A percentile compares a stretch with the other conserved stretches of the same genome.
phyloP scores from a whole-genome alignment of 129 eudicot genomes.

The Flaveria bidentis region DNA sequence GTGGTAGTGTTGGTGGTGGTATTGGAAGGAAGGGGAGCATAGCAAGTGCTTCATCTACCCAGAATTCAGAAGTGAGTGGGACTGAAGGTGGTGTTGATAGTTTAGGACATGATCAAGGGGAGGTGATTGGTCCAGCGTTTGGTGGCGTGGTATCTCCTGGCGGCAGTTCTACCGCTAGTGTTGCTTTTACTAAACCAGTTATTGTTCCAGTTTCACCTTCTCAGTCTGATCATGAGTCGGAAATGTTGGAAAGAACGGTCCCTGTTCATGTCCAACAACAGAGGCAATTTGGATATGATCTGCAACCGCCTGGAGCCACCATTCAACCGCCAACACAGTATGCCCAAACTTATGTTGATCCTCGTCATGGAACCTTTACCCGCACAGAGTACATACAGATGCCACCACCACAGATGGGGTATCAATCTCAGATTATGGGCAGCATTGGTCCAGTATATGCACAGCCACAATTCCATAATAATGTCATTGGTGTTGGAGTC shows the following conservation, averaged over 20 bases:
- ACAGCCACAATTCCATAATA: constrained; percentile 57
- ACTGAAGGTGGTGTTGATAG: constrained; percentile 56
- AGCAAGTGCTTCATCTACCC: constrained; percentile 67
- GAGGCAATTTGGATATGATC: constrained; percentile 43
- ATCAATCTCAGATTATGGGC: constrained; percentile 53
- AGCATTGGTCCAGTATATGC: constrained; percentile 49
- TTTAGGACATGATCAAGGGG: constrained; percentile 48
- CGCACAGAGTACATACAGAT: constrained; percentile 57
- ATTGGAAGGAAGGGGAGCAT: constrained; percentile 58
- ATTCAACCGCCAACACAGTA: constrained; percentile 48
- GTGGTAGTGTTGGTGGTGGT: constrained; percentile 40
- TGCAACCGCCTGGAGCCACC: constrained; percentile 49
- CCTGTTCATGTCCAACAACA: constrained; percentile 47
- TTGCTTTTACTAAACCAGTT: constrained; percentile 38
- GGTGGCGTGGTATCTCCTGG: constrained; percentile 47
- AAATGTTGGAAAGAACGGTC: constrained; percentile 47
- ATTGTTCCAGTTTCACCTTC: constrained; percentile 38
- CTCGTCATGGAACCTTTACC: constrained; percentile 56
- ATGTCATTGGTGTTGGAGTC: constrained; percentile 41
- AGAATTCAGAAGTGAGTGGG: constrained; percentile 69
- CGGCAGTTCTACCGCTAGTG: constrained; percentile 33
- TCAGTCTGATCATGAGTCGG: constrained; percentile 52
- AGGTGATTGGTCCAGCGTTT: constrained; percentile 46
- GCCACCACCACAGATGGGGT: constrained; percentile 65
- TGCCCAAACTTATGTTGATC: constrained; percentile 55